Base-by-base conservation (phyloP, 2,329 filamentous ascomycete genomes). In the Fusarium sp. region DNA sequence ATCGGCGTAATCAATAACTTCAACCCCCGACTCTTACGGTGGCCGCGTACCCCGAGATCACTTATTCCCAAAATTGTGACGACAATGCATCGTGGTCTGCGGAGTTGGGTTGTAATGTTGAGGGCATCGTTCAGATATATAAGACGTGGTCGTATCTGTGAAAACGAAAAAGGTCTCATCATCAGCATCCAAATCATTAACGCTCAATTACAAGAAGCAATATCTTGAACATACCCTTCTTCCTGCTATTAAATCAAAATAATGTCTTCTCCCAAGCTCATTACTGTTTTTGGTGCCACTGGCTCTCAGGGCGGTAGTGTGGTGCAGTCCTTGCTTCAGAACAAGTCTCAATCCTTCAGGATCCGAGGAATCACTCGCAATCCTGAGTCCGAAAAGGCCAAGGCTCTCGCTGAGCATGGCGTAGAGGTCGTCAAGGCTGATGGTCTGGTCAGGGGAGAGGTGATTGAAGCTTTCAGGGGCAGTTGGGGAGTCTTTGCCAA, bases 401-500 rank as follows among this genome's bases (percentile, higher is more conserved):
- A 80, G 49, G 65, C 59, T 1, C 73, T 82, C 26, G 54, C 69
- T 4, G 61, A 63, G 7, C 65, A 76, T 4, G 80, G 78, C 7
- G 79, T 80, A 14, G 77, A 82, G n/a, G 73, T 82, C 8, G 72
- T 81, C 36, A 76, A 79, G 67, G 80, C 80, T 6, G 78, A 81
- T 39, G 79, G 79, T 2, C 56, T 77, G 44, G 61, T 73, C 24
- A 77, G 73, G 38, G 69, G 74, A 14, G 66, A 79, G 28, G 54
- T 80, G 15, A 12, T 74, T 20, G 69, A 71, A 18, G 80, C 80
- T 12, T 81, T 82, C 71, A 73, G 65, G 54, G 78, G 75, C n/a
- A 80, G 78, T 61, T 82, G 80, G 77, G 81, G 78, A 17, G 73
- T 79, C 13, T 82, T 82, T 66, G 74, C 78, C 62, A 82, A 82